Base-by-base conservation (phyloP, 106 monocot species). In the Apostasia ramifera region DNA sequence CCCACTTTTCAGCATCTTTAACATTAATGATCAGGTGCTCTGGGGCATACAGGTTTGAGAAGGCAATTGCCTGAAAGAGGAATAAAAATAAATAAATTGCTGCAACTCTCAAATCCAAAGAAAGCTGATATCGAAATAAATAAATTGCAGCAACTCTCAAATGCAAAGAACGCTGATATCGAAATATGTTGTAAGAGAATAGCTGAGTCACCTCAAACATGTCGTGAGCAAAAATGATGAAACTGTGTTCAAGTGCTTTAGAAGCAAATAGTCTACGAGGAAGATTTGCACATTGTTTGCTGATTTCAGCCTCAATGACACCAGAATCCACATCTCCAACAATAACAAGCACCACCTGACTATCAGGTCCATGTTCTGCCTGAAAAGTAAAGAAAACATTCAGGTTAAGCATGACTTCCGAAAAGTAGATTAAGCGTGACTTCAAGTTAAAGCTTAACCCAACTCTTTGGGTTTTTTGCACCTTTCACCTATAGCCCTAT, bases 301-400 rank as follows among this genome's bases (percentile, higher is more conserved):
- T 78, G 56, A 92, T 83, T 77, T 92, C 91, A 70, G 67, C 65
- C 57, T 95, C 84, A 45, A 95, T 92, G 47, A 81, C 84, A 42
- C 67, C 59, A 37, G 92, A 14, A 80, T 98, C 81, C 54, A 87
- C 80, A 43, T 90, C 87, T 75, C 97, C 97, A 54, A 79, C 82
- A 67, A 92, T 49, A 42, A 92, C 92, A 59, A 98, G 85, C 87
- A 98, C 92, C 47, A 98, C 97, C 71, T 98, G 97, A 80, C 97
- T 98, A 72, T 98, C 92, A 15, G 97, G 89, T 5, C 97, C 97
- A 81, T 92, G 97, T 70, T 98, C 97, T 10, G 97, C 97, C 97
- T 98, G 81, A 15, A 65, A 69, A 68, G 52, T 48, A 8, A 62
- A 52, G 53, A 40, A 14, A 47, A 66, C 53, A 55, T 39, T 9